These are phyloP conservation scores for Linum tenue DNA, from an alignment of 345 rosid species.

Conservation along the genomic window DNA sequence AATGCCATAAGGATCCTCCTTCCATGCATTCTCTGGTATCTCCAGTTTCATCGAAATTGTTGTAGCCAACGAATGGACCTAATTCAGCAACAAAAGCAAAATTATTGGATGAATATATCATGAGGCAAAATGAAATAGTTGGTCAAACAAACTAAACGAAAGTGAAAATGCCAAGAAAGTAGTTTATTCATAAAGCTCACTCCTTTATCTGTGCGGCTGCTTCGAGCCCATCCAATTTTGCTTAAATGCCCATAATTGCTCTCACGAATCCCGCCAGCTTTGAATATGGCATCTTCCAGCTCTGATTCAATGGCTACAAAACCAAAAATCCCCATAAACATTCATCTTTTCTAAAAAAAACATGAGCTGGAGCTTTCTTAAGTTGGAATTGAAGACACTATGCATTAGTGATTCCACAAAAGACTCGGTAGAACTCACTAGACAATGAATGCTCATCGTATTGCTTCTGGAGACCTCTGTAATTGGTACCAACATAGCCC, in stretches of 20 bases:
- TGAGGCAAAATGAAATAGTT: too few relatives aligned
- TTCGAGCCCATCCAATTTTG: slow-evolving; percentile 82
- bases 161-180: background rate
- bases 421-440: slow-evolving; percentile 31
- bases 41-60: slow-evolving; percentile 80
- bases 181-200: slow-evolving; percentile 33
- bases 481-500: slow-evolving; percentile 76
- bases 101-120: background rate
- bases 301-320: slow-evolving; percentile 79
- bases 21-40: slow-evolving; percentile 85
- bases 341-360: slow-evolving; percentile 10
- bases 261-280: slow-evolving; percentile 79
- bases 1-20: slow-evolving; percentile 61
- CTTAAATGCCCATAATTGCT: slow-evolving; percentile 76
- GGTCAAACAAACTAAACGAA: background rate
- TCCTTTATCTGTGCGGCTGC: slow-evolving; percentile 95
- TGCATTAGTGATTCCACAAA: background rate
- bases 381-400: background rate
- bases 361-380: slow-evolving; percentile 6
- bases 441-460: slow-evolving; percentile 55
- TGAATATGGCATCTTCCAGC: slow-evolving; percentile 65
- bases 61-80: slow-evolving; percentile 92
- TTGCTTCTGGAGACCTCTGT: slow-evolving; percentile 83
- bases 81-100: slow-evolving; percentile 7
- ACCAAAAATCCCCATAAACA: background rate